Evolutionary conservation across 2,329 filamentous ascomycete genomes (phyloP).

Genomic region (Exophiala sp.): DNA sequence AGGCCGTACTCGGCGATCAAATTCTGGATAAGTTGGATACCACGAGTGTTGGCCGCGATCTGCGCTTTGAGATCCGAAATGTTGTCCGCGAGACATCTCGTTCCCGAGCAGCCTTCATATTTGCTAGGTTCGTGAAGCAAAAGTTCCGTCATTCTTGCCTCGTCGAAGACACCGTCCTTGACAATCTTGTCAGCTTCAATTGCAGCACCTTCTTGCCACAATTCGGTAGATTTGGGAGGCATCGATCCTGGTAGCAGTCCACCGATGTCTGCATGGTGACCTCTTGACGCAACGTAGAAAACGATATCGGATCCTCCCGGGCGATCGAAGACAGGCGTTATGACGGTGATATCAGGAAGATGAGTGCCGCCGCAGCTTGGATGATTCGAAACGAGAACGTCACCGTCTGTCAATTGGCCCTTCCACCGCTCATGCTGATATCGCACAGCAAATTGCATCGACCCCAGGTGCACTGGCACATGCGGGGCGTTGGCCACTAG

Average conservation of each 20-base stretch:
- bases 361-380: constrained; percentile 79
- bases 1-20: constrained; percentile 37
- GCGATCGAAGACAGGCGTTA: constrained; percentile 71
- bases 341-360: constrained; percentile 72
- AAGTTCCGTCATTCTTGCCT: constrained; percentile 32
- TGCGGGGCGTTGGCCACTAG: constrained; percentile 69
- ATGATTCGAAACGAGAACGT: constrained; percentile 76
- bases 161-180: constrained; percentile 35
- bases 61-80: constrained; percentile 46
- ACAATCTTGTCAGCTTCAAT: constrained; percentile 42
- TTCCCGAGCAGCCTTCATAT: constrained; percentile 16
- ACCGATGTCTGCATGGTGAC: constrained; percentile 66
- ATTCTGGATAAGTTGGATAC: constrained; percentile 35
- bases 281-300: constrained; percentile 74
- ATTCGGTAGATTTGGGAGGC: constrained; percentile 44
- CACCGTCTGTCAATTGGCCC: constrained; percentile 68
- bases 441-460: constrained; percentile 79
- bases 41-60: constrained; percentile 43
- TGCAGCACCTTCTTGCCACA: constrained; percentile 48
- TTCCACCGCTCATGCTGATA: constrained; percentile 75
- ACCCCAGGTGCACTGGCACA: constrained; percentile 75
- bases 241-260: constrained; percentile 34
- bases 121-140: constrained; percentile 28
- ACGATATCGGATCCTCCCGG: constrained; percentile 63
- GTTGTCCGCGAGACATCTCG: constrained; percentile 38